phyloP scores from a whole-genome alignment of 2,329 filamentous ascomycete genomes.

The Trichoderma asperellum region DNA sequence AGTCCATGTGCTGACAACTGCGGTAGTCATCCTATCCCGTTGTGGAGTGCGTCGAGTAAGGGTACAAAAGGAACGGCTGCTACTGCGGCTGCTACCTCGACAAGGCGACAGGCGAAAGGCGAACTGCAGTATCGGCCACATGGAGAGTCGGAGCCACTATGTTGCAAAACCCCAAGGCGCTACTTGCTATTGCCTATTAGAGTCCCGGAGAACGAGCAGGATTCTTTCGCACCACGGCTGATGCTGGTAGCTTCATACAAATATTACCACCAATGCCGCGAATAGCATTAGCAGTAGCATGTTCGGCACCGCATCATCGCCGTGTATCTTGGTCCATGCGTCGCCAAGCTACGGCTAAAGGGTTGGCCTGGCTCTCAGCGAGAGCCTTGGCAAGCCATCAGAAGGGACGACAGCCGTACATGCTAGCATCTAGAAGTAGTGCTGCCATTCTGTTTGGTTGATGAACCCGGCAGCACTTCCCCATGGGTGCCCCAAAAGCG shows the following conservation, averaged over 20 bases:
- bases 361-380: conserved; percentile 5
- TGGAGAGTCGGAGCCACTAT: conserved; percentile 15
- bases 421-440: background rate
- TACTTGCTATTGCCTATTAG: background rate
- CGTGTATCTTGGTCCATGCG: background rate
- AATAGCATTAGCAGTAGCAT: background rate
- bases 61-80: conserved; percentile 13
- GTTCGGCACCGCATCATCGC: background rate
- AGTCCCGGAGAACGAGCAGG: background rate
- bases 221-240: background rate
- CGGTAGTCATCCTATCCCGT: background rate
- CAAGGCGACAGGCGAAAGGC: conserved; percentile 22
- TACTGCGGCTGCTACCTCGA: conserved; percentile 10
- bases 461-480: conserved; percentile 4
- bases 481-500: background rate
- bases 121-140: conserved; percentile 18
- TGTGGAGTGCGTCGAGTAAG: background rate
- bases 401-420: conserved; percentile 9
- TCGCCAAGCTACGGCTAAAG: conserved; percentile 20
- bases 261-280: background rate
- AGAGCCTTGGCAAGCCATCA: conserved; percentile 15
- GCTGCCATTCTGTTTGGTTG: background rate
- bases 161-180: background rate
- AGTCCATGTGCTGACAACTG: conserved; percentile 4
- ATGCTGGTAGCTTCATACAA: conserved; percentile 2